Evolutionary conservation across 352 stramenopile genomes (phyloP).

Genomic region (Phytophthora multivora): DNA sequence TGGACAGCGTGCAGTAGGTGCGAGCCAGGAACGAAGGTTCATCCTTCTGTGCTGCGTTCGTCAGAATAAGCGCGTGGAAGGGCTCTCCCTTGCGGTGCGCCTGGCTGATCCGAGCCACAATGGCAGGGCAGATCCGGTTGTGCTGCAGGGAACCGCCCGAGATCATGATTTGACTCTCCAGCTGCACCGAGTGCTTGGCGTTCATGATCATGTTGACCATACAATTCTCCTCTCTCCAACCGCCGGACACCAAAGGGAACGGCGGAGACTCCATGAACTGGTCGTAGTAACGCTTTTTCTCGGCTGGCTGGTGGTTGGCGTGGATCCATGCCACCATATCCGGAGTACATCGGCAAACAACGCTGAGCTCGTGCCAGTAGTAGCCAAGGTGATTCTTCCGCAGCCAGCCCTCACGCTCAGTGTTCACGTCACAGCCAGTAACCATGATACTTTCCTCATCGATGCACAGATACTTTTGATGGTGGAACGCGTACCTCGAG

Average conservation of each 20-base stretch:
- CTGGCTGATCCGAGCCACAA: conserved; percentile 56
- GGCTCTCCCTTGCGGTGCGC: conserved; percentile 37
- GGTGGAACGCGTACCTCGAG: conserved; percentile 82
- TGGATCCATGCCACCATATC: conserved; percentile 71
- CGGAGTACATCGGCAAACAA: conserved; percentile 51
- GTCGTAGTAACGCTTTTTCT: conserved; percentile 59
- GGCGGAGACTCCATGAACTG: conserved; percentile 58
- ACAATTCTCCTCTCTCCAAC: conserved; percentile 78
- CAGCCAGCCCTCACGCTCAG: conserved; percentile 74
- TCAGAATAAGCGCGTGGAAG: conserved; percentile 73
- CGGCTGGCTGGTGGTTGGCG: conserved; percentile 48
- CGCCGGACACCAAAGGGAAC: conserved; percentile 74
- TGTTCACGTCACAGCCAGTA: conserved; percentile 79
- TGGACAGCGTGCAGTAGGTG: conserved; percentile 78
- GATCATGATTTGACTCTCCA: conserved; percentile 87
- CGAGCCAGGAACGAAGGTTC: conserved; percentile 75
- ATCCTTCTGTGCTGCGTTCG: conserved; percentile 78
- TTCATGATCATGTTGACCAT: conserved; percentile 86
- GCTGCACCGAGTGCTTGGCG: conserved; percentile 62
- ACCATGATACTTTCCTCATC: conserved; percentile 72
- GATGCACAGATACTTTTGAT: conserved; percentile 82
- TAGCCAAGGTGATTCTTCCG: conserved; percentile 62
- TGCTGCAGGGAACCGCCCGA: conserved; percentile 71
- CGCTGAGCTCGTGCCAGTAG: conserved; percentile 81
- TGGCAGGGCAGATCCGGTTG: conserved; percentile 72